Evolutionary conservation across 108 stramenopile genomes (phyloP), one percentile per base, ranked within the genome.

Genomic region (Cyclotella choctawhatcheeana): DNA sequence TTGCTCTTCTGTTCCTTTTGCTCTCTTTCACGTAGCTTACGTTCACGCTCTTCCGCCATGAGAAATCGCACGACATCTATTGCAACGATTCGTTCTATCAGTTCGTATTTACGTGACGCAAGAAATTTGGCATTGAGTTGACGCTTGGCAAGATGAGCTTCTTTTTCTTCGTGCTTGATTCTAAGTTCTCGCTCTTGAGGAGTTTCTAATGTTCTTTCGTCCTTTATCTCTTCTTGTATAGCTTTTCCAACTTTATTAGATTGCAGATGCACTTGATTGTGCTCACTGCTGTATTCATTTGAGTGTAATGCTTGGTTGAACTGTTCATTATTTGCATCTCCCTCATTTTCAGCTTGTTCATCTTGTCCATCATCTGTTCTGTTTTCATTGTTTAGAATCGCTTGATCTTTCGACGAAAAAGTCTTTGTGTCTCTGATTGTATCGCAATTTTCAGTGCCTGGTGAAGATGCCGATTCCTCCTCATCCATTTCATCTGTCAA

Each of bases 21-120:
- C 52, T 73, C 53, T 50, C 68, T 69, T 5, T 74, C 53, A n/a
- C 54, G 61, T 17, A 74, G 20, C 26, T 81, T 74, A 27, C 51
- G 67, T 32, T 74, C 79, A 17, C 73, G 67, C 32, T 81, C 79
- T 27, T 81, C 68, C 32, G 68, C 73, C 45, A 81, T 64, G 55
- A 81, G 73, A 58, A 74, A 81, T n/a, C 79, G 79, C 2, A 81
- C 79, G 22, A 81, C 52, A 51, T 81, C 79, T 51, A 81, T 81
- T 4, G 71, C 79, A 40, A 81, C 67, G 10, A 74, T 71, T 10
- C 79, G 79, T 64, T 81, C 79, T 25, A 81, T 69, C 20, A 81
- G 47, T 43, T 81, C 79, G 35, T 67, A 81, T 44, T 81, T 81
- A 22, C 79, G 67, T 16, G 79, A 73, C 3, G 79, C 79, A 17